A percentile compares a stretch with the other conserved stretches of the same genome.
Conservation (phyloP, 192 early-diverging fungal genomes). For the Umbelopsis isabellina region DNA sequence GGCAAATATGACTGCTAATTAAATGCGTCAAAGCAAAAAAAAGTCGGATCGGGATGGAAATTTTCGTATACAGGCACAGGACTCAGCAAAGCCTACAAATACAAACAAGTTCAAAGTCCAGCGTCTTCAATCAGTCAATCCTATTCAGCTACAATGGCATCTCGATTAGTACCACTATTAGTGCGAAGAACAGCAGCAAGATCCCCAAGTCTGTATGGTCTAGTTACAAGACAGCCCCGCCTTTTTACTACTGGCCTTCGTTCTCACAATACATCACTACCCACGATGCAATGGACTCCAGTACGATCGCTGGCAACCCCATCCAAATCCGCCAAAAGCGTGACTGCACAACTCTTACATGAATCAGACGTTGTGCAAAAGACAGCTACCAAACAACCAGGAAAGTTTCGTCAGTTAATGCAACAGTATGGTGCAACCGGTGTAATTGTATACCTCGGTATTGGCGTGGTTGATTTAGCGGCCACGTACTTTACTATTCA, state of each 20-base stretch:
- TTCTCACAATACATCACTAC: not conserved
- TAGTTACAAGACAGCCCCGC: not conserved
- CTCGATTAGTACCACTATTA: no score
- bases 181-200: no score
- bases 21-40: no score
- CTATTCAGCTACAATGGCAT: no score
- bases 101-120: no score
- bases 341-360: not conserved
- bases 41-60: no score
- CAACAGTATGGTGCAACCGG: constrained; percentile 55
- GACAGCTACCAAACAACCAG: not conserved
- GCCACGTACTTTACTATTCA: constrained; percentile 52
- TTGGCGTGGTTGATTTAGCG: constrained; percentile 52
- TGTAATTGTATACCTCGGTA: constrained; percentile 51
- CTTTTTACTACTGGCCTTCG: not conserved
- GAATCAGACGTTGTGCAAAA: not conserved
- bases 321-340: not conserved
- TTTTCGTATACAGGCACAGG: no score
- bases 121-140: no score
- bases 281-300: not conserved
- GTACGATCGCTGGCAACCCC: not conserved
- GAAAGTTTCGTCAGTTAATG: constrained; percentile 38
- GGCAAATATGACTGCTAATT: no score
- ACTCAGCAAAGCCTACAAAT: no score
- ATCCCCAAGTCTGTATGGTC: not conserved